Evolutionary conservation across 352 stramenopile genomes (phyloP), one percentile per base, ranked within the genome.

Genomic region (Peronospora farinosa): DNA sequence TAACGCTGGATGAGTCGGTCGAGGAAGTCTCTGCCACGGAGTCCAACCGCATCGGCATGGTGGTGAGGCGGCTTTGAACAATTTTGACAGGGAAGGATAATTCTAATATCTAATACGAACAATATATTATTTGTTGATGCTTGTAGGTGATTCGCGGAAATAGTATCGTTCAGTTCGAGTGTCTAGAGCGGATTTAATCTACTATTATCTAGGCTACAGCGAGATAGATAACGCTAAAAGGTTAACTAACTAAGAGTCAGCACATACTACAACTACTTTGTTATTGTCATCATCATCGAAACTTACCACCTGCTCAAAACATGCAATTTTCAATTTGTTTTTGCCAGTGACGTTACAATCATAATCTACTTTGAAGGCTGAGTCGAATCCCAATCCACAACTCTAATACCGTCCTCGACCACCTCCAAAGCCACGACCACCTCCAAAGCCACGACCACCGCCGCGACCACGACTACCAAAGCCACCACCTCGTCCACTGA

Each of bases 1-100:
- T 98, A 23, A 96, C 97, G 32, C 63, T 98, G 39, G 93, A 98
- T 50, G 86, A 98, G 52, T 90, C 89, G 8, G 70, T 95, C 21
- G 85, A 96, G 54, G 89, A 97, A 64, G 81, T 90, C 17, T 90
- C 82, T 25, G 71, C 77, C 51, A 93, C 75, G 8, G 84, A 92
- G 51, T 78, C 74, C 50, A 90, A 91, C 63, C 79, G 78, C 42
- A 93, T 98, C 43, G 92, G 92, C 53, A 96, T 96, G 63, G 81
- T 98, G 71, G 94, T 97, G 71, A 43, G 91, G 30, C 40, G 15
- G 21, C 9, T 9, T 11, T 4, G 23, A 27, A 37, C 6, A 17
- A 12, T 17, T 31, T 28, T 39, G 23, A 27, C 23, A 27, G 23
- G 23, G 23, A 27, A 27, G 23, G 23, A 27, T 27, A 6, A 27